Conservation (phyloP, 306 rosid genomes). For the Styphnolobium japonicum region DNA sequence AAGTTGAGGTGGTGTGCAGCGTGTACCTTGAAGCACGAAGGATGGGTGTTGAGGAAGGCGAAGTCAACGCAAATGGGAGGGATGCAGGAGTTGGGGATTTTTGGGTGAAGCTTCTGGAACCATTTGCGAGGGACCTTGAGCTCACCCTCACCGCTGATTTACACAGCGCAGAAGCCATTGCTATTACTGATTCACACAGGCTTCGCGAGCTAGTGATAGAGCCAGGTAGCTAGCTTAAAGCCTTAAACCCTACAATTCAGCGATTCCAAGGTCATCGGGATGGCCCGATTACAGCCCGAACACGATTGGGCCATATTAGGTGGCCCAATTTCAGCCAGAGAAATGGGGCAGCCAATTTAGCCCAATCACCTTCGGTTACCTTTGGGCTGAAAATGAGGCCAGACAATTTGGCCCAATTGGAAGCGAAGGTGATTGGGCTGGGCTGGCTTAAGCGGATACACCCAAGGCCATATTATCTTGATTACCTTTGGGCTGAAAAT, state of each 20-base stretch:
- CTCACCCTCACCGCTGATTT: conserved; percentile 63
- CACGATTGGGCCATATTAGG: neutral
- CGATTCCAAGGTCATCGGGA: neutral
- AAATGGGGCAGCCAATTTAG: too few species aligned
- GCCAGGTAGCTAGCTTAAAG: neutral
- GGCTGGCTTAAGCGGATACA: too few species aligned
- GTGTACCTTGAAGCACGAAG: conserved; percentile 59
- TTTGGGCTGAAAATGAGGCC: too few species aligned
- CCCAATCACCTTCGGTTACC: too few species aligned
- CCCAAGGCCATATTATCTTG: too few species aligned
- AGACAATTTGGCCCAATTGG: too few species aligned
- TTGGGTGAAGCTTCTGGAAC: conserved; percentile 42
- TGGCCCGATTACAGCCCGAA: neutral
- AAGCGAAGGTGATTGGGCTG: too few species aligned
- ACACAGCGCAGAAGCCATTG: conserved; percentile 57
- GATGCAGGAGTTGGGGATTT: conserved; percentile 32
- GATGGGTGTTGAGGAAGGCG: conserved; percentile 41
- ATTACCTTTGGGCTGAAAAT: too few species aligned
- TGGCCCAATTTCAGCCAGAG: too few species aligned
- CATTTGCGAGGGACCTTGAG: conserved; percentile 49
- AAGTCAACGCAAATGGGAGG: conserved; percentile 31
- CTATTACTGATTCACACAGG: too few species aligned
- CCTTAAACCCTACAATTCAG: conserved; percentile 41
- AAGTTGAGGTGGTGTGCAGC: neutral
- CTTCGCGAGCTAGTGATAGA: too few species aligned